Conservation (phyloP, 805 yeast species). For the Kazachstania psychrophila region DNA sequence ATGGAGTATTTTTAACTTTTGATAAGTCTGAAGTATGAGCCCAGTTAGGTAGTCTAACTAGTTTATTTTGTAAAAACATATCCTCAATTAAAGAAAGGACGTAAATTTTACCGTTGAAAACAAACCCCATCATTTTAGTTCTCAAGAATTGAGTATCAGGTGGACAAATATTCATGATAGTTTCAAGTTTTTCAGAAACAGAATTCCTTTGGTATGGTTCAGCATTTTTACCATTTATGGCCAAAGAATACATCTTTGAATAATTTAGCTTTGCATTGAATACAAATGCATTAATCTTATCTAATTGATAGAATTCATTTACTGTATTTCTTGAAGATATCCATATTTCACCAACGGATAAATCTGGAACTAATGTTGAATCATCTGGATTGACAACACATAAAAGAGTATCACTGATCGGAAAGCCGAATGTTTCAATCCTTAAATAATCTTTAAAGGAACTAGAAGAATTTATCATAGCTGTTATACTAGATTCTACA, state of each 20-base stretch:
- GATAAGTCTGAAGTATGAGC: slow-evolving; percentile 29
- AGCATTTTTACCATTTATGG: slow-evolving; percentile 5
- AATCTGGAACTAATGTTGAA: slow-evolving; percentile 55
- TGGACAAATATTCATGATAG: slow-evolving; percentile 24
- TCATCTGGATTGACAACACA: slow-evolving; percentile 95
- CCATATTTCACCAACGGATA: slow-evolving; percentile 94
- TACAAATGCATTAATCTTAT: slow-evolving; percentile 29
- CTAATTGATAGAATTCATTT: slow-evolving; percentile 36
- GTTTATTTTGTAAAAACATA: slow-evolving; percentile 57
- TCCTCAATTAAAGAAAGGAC: slow-evolving; percentile 89
- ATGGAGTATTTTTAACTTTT: slow-evolving; percentile 8
- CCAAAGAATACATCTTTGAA: slow-evolving; percentile 21
- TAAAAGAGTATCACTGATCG: slow-evolving; percentile 85
- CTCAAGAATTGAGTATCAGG: slow-evolving; percentile 47
- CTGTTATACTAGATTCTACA: slow-evolving; percentile 25
- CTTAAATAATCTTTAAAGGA: slow-evolving; percentile 44
- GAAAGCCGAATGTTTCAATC: slow-evolving; percentile 89
- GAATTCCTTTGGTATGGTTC: background rate
- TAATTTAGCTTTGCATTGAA: slow-evolving; percentile 29
- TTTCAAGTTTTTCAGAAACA: slow-evolving; percentile 20
- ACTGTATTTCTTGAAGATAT: slow-evolving; percentile 87
- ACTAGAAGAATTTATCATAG: slow-evolving; percentile 26
- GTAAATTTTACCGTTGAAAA: slow-evolving; percentile 77
- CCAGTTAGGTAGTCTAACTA: slow-evolving; percentile 29
- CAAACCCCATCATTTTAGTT: slow-evolving; percentile 85